Conservation (phyloP, 306 rosid genomes). For the Trifolium fragiferum region DNA sequence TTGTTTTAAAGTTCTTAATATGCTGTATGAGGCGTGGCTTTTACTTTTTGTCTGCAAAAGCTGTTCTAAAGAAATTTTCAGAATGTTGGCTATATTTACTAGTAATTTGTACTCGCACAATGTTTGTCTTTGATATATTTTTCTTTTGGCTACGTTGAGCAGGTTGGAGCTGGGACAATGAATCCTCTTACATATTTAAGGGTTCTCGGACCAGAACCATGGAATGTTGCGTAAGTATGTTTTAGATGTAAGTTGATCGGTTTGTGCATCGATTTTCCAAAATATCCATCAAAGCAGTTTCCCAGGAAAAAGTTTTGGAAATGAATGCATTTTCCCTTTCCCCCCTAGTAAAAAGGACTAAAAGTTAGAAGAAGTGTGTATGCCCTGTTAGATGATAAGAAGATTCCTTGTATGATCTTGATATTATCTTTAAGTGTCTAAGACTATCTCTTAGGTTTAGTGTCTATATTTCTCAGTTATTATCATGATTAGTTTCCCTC, state of each 20-base stretch:
- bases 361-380: slow-evolving; percentile 4
- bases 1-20: neutral
- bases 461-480: neutral
- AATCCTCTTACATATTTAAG: slow-evolving; percentile 94
- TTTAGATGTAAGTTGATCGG: slow-evolving; percentile 51
- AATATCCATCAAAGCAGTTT: slow-evolving; percentile 1
- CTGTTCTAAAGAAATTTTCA: slow-evolving; percentile 14
- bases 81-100: neutral
- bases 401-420: neutral
- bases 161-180: slow-evolving; percentile 99
- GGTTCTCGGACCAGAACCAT: slow-evolving; percentile 98
- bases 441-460: neutral
- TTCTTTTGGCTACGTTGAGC: slow-evolving; percentile 43
- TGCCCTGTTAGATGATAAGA: slow-evolving; percentile 16
- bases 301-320: slow-evolving; percentile 13
- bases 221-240: slow-evolving; percentile 99
- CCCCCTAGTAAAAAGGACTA: neutral
- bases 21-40: neutral
- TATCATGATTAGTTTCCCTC: slow-evolving; percentile 1
- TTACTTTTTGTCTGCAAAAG: neutral
- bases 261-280: slow-evolving; percentile 27
- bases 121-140: slow-evolving; percentile 32
- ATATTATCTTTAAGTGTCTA: neutral
- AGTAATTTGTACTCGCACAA: neutral
- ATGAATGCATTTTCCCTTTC: slow-evolving; percentile 20